These are phyloP conservation scores for Cucumis cinereus DNA, from an alignment of 306 rosid species.

Conservation along the genomic window DNA sequence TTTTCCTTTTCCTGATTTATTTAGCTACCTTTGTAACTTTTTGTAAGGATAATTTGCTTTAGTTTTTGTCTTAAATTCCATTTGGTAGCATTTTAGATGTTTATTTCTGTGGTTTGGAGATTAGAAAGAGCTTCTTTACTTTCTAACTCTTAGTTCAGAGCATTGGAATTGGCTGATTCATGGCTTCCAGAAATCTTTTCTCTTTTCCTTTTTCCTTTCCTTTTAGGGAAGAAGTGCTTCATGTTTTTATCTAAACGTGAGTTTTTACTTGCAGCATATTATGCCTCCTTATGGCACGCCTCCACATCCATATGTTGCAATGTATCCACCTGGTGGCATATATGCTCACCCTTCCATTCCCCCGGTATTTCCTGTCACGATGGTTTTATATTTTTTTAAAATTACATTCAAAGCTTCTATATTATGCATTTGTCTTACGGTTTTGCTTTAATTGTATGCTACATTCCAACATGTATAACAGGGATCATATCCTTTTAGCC, in stretches of 20 bases:
- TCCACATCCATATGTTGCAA: slow-evolving; percentile 72
- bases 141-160: background rate
- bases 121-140: background rate
- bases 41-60: background rate
- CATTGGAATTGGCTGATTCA: background rate
- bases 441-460: slow-evolving; percentile 7
- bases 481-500: slow-evolving; percentile 98
- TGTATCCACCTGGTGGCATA: slow-evolving; percentile 99
- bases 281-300: slow-evolving; percentile 99
- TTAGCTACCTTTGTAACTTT: background rate
- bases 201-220: too few relatives aligned
- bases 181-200: background rate
- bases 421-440: slow-evolving; percentile 7
- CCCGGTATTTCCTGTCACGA: slow-evolving; percentile 45
- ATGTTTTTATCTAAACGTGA: background rate
- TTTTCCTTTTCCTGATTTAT: background rate
- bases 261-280: slow-evolving; percentile 57
- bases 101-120: background rate
- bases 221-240: background rate
- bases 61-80: background rate
- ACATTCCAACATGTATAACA: slow-evolving; percentile 19
- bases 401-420: background rate
- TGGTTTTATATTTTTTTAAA: background rate
- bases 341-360: slow-evolving; percentile 99
- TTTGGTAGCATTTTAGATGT: background rate